A percentile compares a stretch with the other conserved stretches of the same genome.
Evolutionary conservation across 1,139 yeast species (phyloP).

Genomic region (Nakaseomyces kungkrabaensis): DNA sequence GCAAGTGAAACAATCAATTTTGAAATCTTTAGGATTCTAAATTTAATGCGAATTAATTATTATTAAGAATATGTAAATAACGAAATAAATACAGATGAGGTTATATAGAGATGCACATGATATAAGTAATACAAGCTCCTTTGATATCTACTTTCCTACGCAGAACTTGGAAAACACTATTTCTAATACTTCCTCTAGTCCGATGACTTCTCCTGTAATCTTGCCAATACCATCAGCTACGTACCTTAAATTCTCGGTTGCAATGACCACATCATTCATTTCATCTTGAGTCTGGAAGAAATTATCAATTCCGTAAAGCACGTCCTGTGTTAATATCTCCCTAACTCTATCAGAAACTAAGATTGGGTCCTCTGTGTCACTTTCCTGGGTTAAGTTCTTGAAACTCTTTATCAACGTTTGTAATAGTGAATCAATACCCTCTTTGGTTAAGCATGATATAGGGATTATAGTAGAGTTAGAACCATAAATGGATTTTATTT

Average conservation of each 20-base stretch:
- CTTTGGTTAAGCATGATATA: conserved; percentile 54
- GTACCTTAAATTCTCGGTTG: conserved; percentile 63
- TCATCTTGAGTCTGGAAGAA: conserved; percentile 42
- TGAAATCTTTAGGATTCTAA: conserved; percentile 26
- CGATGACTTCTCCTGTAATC: conserved; percentile 82
- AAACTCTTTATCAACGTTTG: conserved; percentile 35
- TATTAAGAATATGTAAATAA: neutral
- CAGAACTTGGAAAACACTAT: conserved; percentile 88
- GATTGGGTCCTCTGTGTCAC: conserved; percentile 45
- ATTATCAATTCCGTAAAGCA: conserved; percentile 57
- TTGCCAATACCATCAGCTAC: conserved; percentile 85
- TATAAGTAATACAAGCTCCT: neutral
- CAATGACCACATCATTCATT: conserved; percentile 66
- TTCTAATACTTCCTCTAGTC: conserved; percentile 83
- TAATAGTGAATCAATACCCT: conserved; percentile 46
- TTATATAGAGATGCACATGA: neutral
- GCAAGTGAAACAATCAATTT: conserved; percentile 38
- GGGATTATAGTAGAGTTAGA: conserved; percentile 22
- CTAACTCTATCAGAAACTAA: conserved; percentile 65
- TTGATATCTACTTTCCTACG: conserved; percentile 64
- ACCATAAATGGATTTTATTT: conserved; percentile 14
- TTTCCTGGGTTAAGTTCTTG: conserved; percentile 38
- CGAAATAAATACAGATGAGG: neutral
- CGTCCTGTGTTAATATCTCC: conserved; percentile 64
- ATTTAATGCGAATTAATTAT: neutral